Evolutionary conservation across 345 rosid species (phyloP).

Genomic region (Mercurialis annua): DNA sequence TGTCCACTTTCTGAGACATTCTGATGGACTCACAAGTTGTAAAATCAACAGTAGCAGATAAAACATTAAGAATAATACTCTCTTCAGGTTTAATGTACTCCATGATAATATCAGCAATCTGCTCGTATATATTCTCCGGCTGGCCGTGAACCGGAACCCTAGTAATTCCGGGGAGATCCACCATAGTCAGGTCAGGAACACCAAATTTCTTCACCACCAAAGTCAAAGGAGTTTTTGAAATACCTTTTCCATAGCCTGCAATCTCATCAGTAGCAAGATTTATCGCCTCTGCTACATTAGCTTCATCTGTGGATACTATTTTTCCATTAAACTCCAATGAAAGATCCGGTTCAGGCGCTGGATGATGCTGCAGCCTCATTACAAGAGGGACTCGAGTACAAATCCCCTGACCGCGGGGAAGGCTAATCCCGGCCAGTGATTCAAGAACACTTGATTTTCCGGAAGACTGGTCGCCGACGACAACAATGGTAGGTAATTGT

Average conservation of each 20-base stretch:
- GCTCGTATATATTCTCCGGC: conserved; percentile 48
- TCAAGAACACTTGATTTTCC: conserved; percentile 58
- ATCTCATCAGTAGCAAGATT: conserved; percentile 40
- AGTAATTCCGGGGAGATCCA: conserved; percentile 61
- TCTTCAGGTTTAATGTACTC: conserved; percentile 44
- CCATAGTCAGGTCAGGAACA: conserved; percentile 56
- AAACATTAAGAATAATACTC: conserved; percentile 47
- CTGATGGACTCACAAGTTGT: conserved; percentile 50
- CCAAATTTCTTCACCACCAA: conserved; percentile 43
- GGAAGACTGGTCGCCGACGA: conserved; percentile 53
- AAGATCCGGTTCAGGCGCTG: conserved; percentile 26
- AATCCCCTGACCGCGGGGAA: conserved; percentile 43
- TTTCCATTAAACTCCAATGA: conserved; percentile 36
- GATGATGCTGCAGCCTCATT: conserved; percentile 45
- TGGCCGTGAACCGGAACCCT: conserved; percentile 52
- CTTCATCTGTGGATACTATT: conserved; percentile 28
- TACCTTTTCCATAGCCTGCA: conserved; percentile 46
- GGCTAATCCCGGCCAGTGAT: conserved; percentile 47
- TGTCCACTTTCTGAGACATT: conserved; percentile 50
- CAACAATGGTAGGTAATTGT: conserved; percentile 54
- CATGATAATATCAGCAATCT: conserved; percentile 37
- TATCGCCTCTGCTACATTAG: conserved; percentile 29
- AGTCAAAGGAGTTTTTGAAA: conserved; percentile 39
- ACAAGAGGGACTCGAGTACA: conserved; percentile 59
- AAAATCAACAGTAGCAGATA: conserved; percentile 47